A percentile compares a stretch with the other conserved stretches of the same genome.
Conservation (phyloP, 805 yeast species). For the Metschnikowia lachancei region DNA sequence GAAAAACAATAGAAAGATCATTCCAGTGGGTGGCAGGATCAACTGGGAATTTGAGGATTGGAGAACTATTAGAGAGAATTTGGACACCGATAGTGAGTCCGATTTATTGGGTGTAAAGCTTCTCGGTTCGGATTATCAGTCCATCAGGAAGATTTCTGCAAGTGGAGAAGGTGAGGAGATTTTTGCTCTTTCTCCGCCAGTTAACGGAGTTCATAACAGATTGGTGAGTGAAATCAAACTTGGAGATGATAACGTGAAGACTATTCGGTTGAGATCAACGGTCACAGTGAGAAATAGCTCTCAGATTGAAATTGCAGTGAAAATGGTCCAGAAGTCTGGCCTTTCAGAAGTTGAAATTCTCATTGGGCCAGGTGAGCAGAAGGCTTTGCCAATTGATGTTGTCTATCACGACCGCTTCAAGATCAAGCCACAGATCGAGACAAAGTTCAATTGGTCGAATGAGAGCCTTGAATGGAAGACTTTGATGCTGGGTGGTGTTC, state of each 20-base stretch:
- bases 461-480: conserved; percentile 64
- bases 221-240: conserved; percentile 68
- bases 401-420: conserved; percentile 59
- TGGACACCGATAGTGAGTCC: conserved; percentile 61
- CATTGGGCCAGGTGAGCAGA: conserved; percentile 54
- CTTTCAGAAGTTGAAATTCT: conserved; percentile 22
- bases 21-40: conserved; percentile 49
- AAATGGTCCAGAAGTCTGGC: conserved; percentile 35
- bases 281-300: conserved; percentile 60
- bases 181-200: conserved; percentile 61
- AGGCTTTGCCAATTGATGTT: conserved; percentile 71
- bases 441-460: conserved; percentile 66
- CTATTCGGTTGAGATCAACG: conserved; percentile 75
- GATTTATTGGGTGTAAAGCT: conserved; percentile 64
- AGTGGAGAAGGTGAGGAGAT: conserved; percentile 82
- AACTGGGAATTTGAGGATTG: conserved; percentile 97
- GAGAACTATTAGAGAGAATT: conserved; percentile 77
- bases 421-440: conserved; percentile 59
- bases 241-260: conserved; percentile 75
- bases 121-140: conserved; percentile 52
- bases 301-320: conserved; percentile 56
- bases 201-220: conserved; percentile 65
- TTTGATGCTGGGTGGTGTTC: conserved; percentile 46
- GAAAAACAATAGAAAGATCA: conserved; percentile 26
- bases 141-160: conserved; percentile 57